Conservation (phyloP, 345 rosid genomes). For the Rhizophora mangle region DNA sequence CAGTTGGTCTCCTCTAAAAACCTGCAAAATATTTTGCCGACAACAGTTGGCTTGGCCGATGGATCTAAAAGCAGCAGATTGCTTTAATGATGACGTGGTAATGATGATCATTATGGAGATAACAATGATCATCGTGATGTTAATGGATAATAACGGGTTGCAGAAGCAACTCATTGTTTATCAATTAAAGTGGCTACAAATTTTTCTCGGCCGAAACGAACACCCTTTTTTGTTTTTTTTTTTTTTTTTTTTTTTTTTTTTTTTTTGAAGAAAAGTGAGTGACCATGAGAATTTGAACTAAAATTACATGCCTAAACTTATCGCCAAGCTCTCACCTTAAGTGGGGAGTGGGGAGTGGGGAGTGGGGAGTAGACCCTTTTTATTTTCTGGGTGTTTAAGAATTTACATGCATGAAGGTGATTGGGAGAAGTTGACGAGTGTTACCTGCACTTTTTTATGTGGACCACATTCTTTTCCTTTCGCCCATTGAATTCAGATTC, state of each 20-base stretch:
- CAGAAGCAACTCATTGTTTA: constrained; percentile 23
- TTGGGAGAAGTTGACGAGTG: constrained; percentile 16
- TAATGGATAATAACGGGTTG: constrained; percentile 21
- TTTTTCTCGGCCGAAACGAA: too few species aligned
- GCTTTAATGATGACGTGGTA: constrained; percentile 21
- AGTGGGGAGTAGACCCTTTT: too few species aligned
- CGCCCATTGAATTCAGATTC: constrained; percentile 75
- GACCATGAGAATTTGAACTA: too few species aligned
- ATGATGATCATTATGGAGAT: constrained; percentile 19
- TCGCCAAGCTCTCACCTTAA: too few species aligned
- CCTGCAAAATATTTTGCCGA: constrained; percentile 37
- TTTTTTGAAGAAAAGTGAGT: too few species aligned
- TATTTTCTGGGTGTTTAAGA: too few species aligned
- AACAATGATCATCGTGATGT: constrained; percentile 23
- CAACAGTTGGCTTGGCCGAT: not conserved
- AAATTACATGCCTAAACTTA: too few species aligned
- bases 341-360: too few species aligned
- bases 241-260: too few species aligned
- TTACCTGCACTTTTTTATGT: constrained; percentile 90
- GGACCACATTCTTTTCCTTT: constrained; percentile 74
- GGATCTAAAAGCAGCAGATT: constrained; percentile 16
- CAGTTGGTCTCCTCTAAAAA: constrained; percentile 83
- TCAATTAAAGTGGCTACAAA: constrained; percentile 3
- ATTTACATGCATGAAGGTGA: too few species aligned
- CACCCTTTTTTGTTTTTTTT: too few species aligned